These are phyloP conservation scores for Phialophora expanda DNA, from an alignment of 2,329 filamentous ascomycete species.

Conservation along the genomic window DNA sequence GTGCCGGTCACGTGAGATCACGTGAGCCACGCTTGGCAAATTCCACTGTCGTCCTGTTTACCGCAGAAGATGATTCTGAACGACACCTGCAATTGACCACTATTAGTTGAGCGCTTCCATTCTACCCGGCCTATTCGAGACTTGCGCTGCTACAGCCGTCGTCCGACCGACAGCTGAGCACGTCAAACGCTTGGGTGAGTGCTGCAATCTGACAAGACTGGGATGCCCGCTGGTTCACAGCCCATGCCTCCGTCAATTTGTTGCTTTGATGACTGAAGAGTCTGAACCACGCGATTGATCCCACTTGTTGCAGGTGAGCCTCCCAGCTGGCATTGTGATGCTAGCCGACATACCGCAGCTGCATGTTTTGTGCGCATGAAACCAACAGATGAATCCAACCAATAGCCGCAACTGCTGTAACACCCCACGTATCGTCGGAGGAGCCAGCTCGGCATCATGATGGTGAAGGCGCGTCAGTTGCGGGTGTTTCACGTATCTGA, in stretches of 20 bases:
- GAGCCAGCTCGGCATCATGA: neutral
- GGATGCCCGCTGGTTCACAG: too few relatives aligned
- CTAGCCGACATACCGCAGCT: neutral
- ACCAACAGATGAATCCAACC: neutral
- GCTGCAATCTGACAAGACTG: too few relatives aligned
- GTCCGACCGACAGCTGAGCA: too few relatives aligned
- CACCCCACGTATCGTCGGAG: neutral
- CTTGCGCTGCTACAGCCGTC: too few relatives aligned
- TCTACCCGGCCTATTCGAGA: too few relatives aligned
- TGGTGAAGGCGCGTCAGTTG: neutral
- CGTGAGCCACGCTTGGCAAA: neutral
- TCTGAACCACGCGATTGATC: neutral
- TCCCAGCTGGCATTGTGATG: too few relatives aligned
- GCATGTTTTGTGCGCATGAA: neutral
- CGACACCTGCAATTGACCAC: too few relatives aligned
- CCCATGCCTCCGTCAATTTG: too few relatives aligned
- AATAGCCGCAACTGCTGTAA: neutral
- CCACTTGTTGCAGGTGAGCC: neutral
- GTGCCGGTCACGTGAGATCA: neutral
- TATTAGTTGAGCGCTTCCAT: too few relatives aligned
- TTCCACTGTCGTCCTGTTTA: neutral
- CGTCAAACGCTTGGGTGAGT: too few relatives aligned
- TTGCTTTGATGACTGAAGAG: neutral
- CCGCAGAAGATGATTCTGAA: too few relatives aligned
- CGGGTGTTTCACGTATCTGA: neutral